A percentile compares a stretch with the other conserved stretches of the same genome.
Evolutionary conservation across 2,329 filamentous ascomycete species (phyloP).

Genomic region (Colletotrichum eleusines): DNA sequence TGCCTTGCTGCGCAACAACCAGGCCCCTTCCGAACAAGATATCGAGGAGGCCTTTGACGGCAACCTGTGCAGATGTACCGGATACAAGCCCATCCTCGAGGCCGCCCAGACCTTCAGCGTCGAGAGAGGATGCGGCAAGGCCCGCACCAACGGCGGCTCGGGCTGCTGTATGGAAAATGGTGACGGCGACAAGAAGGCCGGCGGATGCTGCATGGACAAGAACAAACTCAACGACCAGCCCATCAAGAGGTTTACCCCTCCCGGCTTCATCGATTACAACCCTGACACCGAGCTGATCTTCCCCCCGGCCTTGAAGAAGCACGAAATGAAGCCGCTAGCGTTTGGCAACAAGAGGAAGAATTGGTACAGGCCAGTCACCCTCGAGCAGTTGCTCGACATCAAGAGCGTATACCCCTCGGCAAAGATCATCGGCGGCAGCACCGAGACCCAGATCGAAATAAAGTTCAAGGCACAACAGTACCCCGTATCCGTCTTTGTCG

Average conservation of each 20-base stretch:
- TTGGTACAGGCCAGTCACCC: slow-evolving; percentile 91
- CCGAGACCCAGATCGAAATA: slow-evolving; percentile 97
- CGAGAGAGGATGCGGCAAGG: slow-evolving; percentile 62
- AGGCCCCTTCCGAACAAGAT: slow-evolving; percentile 80
- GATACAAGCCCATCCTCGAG: slow-evolving; percentile 93
- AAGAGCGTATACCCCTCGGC: slow-evolving; percentile 86
- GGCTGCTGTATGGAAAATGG: slow-evolving; percentile 81
- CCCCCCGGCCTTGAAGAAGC: slow-evolving; percentile 84
- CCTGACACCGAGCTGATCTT: slow-evolving; percentile 96
- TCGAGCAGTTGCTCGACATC: slow-evolving; percentile 91
- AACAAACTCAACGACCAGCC: slow-evolving; percentile 61
- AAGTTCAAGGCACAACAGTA: slow-evolving; percentile 98
- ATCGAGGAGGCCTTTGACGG: slow-evolving; percentile 98
- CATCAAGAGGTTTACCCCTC: slow-evolving; percentile 81
- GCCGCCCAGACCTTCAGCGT: slow-evolving; percentile 90
- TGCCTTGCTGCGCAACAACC: slow-evolving; percentile 88
- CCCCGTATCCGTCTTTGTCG: slow-evolving; percentile 89
- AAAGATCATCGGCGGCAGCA: slow-evolving; percentile 95
- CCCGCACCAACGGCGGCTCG: slow-evolving; percentile 60
- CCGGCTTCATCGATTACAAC: slow-evolving; percentile 94
- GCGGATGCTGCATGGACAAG: slow-evolving; percentile 79
- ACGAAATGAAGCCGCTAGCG: slow-evolving; percentile 83
- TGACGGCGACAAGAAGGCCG: slow-evolving; percentile 50
- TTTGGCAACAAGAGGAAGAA: slow-evolving; percentile 96
- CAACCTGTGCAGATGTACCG: slow-evolving; percentile 94